Evolutionary conservation across 306 rosid species (phyloP), one percentile per base, ranked within the genome.

Genomic region (Corylus americana): DNA sequence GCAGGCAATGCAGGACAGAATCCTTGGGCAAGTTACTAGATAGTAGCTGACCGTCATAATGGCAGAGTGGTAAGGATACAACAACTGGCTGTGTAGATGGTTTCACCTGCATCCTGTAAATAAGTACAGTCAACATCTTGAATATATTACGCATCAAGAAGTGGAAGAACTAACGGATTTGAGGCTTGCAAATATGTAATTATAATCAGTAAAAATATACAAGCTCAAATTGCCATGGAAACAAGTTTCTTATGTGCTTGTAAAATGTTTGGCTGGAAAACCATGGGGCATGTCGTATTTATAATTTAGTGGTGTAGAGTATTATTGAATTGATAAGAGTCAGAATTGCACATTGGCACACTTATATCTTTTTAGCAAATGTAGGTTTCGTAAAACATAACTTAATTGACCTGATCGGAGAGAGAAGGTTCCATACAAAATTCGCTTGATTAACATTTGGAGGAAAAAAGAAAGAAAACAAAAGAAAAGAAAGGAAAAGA

Each of bases 51-150:
- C 97, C 97, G 13, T 94, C 95, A 81, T 92, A 89, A 79, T 94
- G 97, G 85, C 94, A 91, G 84, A 91, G 85, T 58, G 98, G 97
- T 73, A 92, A 0, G 44, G 97, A 88, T 83, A 94, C 87, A 79
- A 92, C 90, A 81, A 88, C 88, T 8, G 98, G 97, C 78, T 88
- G 90, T 12, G 62, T 76, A 71, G 74, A 53, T 16, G 97, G 73
- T 84, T 91, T 90, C 84, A 94, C 95, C 78, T 88, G 93, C 98
- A 94, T 91, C 89, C 98, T 92, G 86, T 57, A 53, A 68, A 80
- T 76, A 79, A 68, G 70, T 69, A 63, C 22, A 53, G 55, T 58
- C 55, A 82, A 51, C 73, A 59, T 50, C 72, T 77, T 57, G 76
- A 71, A 71, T 76, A 22, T 42, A 71, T 76, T 7, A 82, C 37